phyloP scores from a whole-genome alignment of 2,329 filamentous ascomycete species.

The Fusarium sp. region DNA sequence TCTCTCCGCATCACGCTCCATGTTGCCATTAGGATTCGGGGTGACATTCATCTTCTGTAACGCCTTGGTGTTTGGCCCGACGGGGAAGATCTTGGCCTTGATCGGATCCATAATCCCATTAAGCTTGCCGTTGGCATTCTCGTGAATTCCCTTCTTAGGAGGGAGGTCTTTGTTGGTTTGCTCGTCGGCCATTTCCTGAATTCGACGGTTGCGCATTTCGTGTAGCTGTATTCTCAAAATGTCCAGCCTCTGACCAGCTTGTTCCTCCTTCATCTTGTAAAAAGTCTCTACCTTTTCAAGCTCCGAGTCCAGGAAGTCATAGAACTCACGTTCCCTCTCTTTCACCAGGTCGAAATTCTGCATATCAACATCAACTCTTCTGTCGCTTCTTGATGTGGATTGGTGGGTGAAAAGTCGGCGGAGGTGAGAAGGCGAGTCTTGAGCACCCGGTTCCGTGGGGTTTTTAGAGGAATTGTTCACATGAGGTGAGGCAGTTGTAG shows the following conservation, averaged over 20 bases:
- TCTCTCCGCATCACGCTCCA: conserved; percentile 53
- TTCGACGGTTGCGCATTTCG: conserved; percentile 88
- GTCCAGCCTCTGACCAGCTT: conserved; percentile 79
- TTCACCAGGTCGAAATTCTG: conserved; percentile 73
- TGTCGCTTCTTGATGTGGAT: conserved; percentile 37
- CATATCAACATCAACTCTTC: conserved; percentile 59
- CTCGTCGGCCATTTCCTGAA: conserved; percentile 74
- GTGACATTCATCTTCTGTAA: conserved; percentile 68
- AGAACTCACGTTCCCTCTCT: conserved; percentile 85
- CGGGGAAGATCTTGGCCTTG: conserved; percentile 66
- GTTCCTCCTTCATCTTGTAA: conserved; percentile 88
- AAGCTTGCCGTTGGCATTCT: conserved; percentile 48
- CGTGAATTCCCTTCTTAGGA: conserved; percentile 32
- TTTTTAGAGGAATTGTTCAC: conserved; percentile 36
- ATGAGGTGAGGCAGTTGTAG: conserved; percentile 27
- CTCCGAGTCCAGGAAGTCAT: conserved; percentile 84
- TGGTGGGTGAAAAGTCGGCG: conserved; percentile 55
- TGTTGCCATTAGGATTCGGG: conserved; percentile 56
- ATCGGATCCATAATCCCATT: conserved; percentile 66
- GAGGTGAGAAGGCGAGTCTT: conserved; percentile 51
- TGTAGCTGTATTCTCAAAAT: conserved; percentile 87
- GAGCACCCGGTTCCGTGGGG: conserved; percentile 24
- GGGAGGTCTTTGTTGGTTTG: conserved; percentile 52
- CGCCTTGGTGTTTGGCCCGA: conserved; percentile 72
- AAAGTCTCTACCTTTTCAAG: conserved; percentile 93